A percentile compares a stretch with the other conserved stretches of the same genome.
Evolutionary conservation across 371 early-diverging fungal genomes (phyloP).

Genomic region (Amoeboaphelidium protococcarum): DNA sequence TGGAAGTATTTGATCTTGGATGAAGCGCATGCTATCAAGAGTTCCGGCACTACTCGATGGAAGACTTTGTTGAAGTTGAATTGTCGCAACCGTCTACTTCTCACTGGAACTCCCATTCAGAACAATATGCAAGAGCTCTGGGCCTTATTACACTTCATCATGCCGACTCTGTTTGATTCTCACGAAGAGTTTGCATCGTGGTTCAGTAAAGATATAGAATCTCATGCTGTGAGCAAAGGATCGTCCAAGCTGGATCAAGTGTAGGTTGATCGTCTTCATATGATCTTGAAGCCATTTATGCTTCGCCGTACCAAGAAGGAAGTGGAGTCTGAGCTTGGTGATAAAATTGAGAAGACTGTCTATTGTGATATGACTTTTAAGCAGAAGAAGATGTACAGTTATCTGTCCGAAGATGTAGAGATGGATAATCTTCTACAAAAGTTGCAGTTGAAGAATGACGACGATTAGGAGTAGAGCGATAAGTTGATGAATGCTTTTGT

Average conservation of each 20-base stretch:
- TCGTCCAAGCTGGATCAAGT: slow-evolving; percentile 55
- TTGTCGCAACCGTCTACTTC: slow-evolving; percentile 65
- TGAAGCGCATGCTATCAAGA: slow-evolving; percentile 96
- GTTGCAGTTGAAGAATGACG: slow-evolving; percentile 20
- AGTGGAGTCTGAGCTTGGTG: slow-evolving; percentile 82
- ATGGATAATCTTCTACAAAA: slow-evolving; percentile 49
- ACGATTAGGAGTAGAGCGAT: slow-evolving; percentile 22
- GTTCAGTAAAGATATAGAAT: slow-evolving; percentile 84
- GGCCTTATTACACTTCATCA: slow-evolving; percentile 92
- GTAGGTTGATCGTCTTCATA: slow-evolving; percentile 68
- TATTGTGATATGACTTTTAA: slow-evolving; percentile 55
- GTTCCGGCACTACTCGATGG: slow-evolving; percentile 66
- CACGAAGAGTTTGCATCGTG: slow-evolving; percentile 82
- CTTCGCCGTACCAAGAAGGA: slow-evolving; percentile 86
- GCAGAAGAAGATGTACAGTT: slow-evolving; percentile 48
- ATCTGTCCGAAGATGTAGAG: slow-evolving; percentile 51
- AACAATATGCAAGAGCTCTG: slow-evolving; percentile 85
- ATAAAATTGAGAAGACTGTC: slow-evolving; percentile 38
- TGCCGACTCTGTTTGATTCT: slow-evolving; percentile 90
- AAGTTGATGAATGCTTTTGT: slow-evolving; percentile 81
- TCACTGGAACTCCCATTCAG: slow-evolving; percentile 94
- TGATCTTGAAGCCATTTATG: slow-evolving; percentile 97
- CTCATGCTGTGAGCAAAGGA: slow-evolving; percentile 59
- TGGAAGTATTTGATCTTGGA: slow-evolving; percentile 98
- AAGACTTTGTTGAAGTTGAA: slow-evolving; percentile 73